Evolutionary conservation across 2,329 filamentous ascomycete genomes (phyloP).

Genomic region (Hypomyces perniciosus): DNA sequence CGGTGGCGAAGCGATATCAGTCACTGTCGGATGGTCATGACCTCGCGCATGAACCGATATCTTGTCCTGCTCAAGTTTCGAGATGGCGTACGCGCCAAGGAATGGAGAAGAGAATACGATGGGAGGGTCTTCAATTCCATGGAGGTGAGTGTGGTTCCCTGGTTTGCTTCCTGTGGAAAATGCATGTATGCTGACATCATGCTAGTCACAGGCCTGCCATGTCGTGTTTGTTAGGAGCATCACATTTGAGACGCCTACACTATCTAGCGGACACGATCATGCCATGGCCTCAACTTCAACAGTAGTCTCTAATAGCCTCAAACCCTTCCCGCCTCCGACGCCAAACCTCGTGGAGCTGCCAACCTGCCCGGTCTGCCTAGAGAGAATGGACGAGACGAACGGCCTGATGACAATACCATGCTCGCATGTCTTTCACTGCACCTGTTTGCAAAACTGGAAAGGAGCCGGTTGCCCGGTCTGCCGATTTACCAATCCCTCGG

Average conservation of each 20-base stretch:
- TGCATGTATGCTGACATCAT: constrained; percentile 1
- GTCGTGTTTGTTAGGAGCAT: constrained; percentile 93
- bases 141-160: constrained; percentile 51
- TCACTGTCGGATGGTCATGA: constrained; percentile 92
- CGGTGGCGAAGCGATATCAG: constrained; percentile 79
- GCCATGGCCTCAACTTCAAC: constrained; percentile 49
- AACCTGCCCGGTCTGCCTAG: constrained; percentile 92
- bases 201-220: constrained; percentile 82
- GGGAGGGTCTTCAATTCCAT: constrained; percentile 89
- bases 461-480: constrained; percentile 92
- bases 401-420: constrained; percentile 93
- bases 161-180: not conserved
- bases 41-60: constrained; percentile 81
- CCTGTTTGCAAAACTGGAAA: constrained; percentile 92
- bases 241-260: constrained; percentile 64
- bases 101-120: constrained; percentile 84
- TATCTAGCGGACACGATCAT: constrained; percentile 46
- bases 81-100: constrained; percentile 63
- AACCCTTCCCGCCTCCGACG: constrained; percentile 61
- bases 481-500: constrained; percentile 64
- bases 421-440: constrained; percentile 96
- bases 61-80: constrained; percentile 95
- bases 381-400: constrained; percentile 97
- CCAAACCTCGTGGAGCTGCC: constrained; percentile 85
- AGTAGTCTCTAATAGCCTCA: constrained; percentile 40